Conservation (phyloP, 2,329 filamentous ascomycete species). For the Shiraia sp. region DNA sequence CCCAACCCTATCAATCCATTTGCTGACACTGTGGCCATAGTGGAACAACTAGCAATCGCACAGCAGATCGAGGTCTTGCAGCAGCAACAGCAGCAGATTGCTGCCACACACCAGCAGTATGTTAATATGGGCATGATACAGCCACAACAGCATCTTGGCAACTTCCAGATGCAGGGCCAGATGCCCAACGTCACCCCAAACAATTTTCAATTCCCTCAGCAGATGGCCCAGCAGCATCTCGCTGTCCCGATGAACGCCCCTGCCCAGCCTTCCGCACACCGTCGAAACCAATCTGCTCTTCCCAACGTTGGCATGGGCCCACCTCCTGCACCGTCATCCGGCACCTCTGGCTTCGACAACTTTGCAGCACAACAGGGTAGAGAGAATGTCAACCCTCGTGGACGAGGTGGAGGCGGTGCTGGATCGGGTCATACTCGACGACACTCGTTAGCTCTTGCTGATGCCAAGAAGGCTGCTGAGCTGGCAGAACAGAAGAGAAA, state of each 20-base stretch:
- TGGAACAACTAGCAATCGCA: conserved; percentile 97
- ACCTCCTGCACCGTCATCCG: conserved; percentile 88
- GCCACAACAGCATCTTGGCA: conserved; percentile 76
- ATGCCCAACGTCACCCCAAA: conserved; percentile 78
- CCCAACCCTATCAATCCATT: conserved; percentile 4
- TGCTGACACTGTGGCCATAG: conserved; percentile 53
- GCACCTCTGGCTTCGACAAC: conserved; percentile 82
- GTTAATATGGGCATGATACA: conserved; percentile 96
- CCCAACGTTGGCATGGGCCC: conserved; percentile 91
- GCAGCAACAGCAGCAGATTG: conserved; percentile 97
- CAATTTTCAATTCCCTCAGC: conserved; percentile 84
- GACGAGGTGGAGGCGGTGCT: conserved; percentile 71
- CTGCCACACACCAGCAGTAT: conserved; percentile 95
- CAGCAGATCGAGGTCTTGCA: conserved; percentile 97
- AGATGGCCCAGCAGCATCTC: conserved; percentile 58
- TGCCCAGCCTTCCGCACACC: conserved; percentile 81
- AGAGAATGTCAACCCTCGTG: conserved; percentile 70
- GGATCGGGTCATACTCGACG: conserved; percentile 82
- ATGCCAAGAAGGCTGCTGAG: conserved; percentile 97
- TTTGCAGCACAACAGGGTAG: conserved; percentile 69
- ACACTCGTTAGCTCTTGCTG: conserved; percentile 90
- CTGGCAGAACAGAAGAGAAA: conserved; percentile 95
- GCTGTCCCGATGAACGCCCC: conserved; percentile 75
- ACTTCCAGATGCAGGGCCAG: conserved; percentile 64
- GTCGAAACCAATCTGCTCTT: conserved; percentile 95